phyloP scores from a whole-genome alignment of 257 asterid genomes.

The Solanum pimpinellifolium region DNA sequence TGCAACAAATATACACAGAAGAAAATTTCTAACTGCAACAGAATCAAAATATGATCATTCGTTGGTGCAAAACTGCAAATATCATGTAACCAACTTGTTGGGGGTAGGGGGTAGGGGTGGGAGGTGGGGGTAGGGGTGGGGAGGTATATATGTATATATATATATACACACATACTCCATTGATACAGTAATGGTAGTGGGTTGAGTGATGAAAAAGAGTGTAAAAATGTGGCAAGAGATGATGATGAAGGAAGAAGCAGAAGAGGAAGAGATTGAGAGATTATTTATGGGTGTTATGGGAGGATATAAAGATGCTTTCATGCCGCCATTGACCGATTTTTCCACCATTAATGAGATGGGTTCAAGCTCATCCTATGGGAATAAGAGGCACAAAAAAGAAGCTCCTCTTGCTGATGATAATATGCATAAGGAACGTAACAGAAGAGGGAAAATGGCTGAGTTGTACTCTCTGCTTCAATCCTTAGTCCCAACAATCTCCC shows the following conservation, averaged over 20 bases:
- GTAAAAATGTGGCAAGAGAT: constrained; percentile 1
- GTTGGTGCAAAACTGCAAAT: background rate
- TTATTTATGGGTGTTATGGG: constrained; percentile 46
- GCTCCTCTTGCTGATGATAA: background rate
- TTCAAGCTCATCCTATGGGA: background rate
- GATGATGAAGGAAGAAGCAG: constrained; percentile 7
- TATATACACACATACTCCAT: background rate
- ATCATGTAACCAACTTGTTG: constrained; percentile 14
- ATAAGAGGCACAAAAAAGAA: constrained; percentile 3
- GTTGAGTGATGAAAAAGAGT: background rate
- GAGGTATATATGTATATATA: background rate
- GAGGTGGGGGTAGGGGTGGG: background rate
- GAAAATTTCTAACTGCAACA: background rate
- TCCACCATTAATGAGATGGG: background rate
- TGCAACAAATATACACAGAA: background rate
- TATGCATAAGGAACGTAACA: constrained; percentile 9
- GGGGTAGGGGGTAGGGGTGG: background rate
- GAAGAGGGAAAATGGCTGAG: constrained; percentile 29
- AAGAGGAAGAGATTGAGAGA: constrained; percentile 21
- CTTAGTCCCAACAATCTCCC: constrained; percentile 37
- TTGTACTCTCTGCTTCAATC: constrained; percentile 40
- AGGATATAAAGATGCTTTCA: constrained; percentile 33
- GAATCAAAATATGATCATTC: background rate
- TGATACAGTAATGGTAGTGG: background rate
- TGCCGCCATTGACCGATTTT: constrained; percentile 34